phyloP scores from a whole-genome alignment of 257 asterid species.

The Vinca minor region DNA sequence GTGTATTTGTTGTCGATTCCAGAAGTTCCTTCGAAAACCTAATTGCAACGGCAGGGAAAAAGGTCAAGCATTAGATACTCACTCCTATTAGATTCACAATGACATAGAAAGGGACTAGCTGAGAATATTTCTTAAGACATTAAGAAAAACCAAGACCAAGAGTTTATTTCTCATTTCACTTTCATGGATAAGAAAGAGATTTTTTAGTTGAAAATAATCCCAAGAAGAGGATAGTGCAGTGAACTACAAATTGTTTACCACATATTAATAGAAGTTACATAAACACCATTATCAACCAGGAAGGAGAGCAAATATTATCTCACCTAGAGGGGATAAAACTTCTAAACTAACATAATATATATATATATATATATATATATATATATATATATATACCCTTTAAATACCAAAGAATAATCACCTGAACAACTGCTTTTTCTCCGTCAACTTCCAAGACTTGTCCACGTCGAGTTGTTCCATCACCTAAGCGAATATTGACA shows the following conservation, averaged over 20 bases:
- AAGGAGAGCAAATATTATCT: neutral
- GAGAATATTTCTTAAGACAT: conserved; percentile 8
- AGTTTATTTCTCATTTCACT: neutral
- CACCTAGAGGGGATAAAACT: neutral
- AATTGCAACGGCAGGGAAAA: conserved; percentile 17
- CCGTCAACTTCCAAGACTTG: conserved; percentile 97
- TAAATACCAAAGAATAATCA: conserved; percentile 17
- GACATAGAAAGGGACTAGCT: conserved; percentile 7
- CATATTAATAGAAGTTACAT: neutral
- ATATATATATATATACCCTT: too few relatives aligned
- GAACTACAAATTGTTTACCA: neutral
- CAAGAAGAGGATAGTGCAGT: neutral
- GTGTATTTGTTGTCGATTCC: conserved; percentile 96
- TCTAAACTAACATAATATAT: too few relatives aligned
- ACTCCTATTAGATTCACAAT: neutral
- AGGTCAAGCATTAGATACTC: conserved; percentile 7
- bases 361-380: too few relatives aligned
- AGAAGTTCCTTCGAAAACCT: conserved; percentile 98
- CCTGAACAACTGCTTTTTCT: conserved; percentile 99
- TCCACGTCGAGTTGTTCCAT: conserved; percentile 95
- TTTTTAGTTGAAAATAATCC: neutral
- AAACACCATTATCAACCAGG: neutral
- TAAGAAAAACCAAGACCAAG: neutral
- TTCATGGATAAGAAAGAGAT: neutral
- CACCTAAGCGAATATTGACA: conserved; percentile 93